Base-by-base conservation (phyloP, 2,329 filamentous ascomycete genomes). In the Fusarium humuli region DNA sequence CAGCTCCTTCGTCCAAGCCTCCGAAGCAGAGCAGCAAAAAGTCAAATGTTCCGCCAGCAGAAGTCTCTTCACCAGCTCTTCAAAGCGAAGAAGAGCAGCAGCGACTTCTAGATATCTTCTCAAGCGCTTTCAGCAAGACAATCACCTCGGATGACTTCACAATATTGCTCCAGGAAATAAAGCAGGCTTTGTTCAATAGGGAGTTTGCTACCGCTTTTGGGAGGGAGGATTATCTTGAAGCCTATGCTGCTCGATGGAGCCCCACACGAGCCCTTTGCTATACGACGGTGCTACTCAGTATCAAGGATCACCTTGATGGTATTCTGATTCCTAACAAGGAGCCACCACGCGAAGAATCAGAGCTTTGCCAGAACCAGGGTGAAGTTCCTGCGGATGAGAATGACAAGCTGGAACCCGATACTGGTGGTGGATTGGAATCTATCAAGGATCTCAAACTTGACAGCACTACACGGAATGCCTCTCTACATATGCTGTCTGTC, bases 221-320 rank as follows among this genome's bases (percentile, higher is more conserved):
- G 1, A 85, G 85, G 47, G 85, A 88, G 58, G 88, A 91, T 46
- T 87, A 91, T 73, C 85, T 98, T 20, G 88, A 92, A 65, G 92
- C 92, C 12, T 99, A 99, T 82, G 93, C 94, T 11, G 88, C 93
- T 57, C 84, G 96, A 73, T 99, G 95, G 94, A 97, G 94, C 79
- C 93, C 95, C 3, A 92, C 92, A 55, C 86, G 96, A 56, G 92
- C 94, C 1, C 82, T 98, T 55, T 93, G 91, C 68, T 98, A 98
- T 80, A 84, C 89, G n/a, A 77, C 81, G 5, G 80, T 90, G n/a
- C 78, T 91, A 40, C 63, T 79, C 50, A 76, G 75, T 10, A 75
- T 88, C 14, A 64, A 69, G 12, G 62, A 69, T 2, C 71, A 84
- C 29, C 67, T 85, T 4, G 71, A 77, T 27, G 64, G 58, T 29